phyloP scores from a whole-genome alignment of 257 asterid species.

The Forsythia viridissima region DNA sequence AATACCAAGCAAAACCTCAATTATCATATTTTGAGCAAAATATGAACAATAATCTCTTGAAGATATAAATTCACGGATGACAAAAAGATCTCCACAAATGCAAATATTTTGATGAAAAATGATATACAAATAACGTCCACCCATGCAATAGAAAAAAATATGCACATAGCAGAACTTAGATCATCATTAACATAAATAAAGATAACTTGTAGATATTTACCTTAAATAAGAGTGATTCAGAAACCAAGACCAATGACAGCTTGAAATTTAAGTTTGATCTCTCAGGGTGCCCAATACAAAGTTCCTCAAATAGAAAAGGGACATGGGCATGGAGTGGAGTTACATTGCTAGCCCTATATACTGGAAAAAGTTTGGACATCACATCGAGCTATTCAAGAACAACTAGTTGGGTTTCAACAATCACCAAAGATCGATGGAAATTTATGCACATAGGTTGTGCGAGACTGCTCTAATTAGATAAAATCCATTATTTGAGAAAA shows the following conservation, averaged over 20 bases:
- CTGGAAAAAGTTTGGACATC: background rate
- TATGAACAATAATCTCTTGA: too few relatives aligned
- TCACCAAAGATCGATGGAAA: background rate
- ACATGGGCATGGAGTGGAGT: background rate
- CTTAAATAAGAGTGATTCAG: background rate
- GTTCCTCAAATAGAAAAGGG: background rate
- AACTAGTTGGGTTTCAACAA: background rate
- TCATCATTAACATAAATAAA: background rate
- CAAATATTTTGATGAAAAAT: background rate
- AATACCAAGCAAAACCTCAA: too few relatives aligned
- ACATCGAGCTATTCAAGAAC: background rate
- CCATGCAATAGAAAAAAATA: background rate
- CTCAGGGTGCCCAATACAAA: background rate
- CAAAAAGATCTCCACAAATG: too few relatives aligned
- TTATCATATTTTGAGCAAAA: too few relatives aligned
- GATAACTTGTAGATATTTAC: background rate
- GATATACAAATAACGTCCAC: background rate
- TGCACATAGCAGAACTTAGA: background rate
- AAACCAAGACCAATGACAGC: background rate
- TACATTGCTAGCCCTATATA: background rate
- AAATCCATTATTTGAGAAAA: background rate
- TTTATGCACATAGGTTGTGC: background rate
- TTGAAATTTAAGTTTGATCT: too few relatives aligned
- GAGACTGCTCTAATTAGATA: background rate
- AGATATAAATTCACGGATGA: too few relatives aligned